Evolutionary conservation across 2,329 filamentous ascomycete species (phyloP).

Genomic region (Madurella mycetomatis): DNA sequence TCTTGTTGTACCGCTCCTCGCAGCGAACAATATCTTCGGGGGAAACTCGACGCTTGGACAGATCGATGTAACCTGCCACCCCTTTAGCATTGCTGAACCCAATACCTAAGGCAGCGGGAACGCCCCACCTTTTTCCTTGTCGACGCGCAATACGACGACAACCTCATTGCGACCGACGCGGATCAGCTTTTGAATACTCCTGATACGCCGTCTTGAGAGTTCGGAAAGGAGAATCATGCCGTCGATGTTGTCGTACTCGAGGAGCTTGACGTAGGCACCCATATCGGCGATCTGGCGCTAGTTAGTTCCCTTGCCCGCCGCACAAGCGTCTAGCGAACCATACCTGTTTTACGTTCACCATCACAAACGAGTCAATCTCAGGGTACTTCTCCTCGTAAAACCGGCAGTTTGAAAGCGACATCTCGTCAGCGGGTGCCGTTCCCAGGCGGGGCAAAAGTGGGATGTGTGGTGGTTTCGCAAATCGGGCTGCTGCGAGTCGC

Average conservation of each 20-base stretch:
- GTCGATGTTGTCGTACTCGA: slow-evolving; percentile 99
- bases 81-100: slow-evolving; percentile 22
- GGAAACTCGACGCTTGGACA: slow-evolving; percentile 96
- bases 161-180: slow-evolving; percentile 97
- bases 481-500: neutral
- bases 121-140: slow-evolving; percentile 88
- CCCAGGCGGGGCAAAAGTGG: slow-evolving; percentile 22
- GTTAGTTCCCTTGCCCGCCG: slow-evolving; percentile 8
- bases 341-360: slow-evolving; percentile 99
- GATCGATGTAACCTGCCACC: slow-evolving; percentile 82
- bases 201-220: slow-evolving; percentile 94
- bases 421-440: slow-evolving; percentile 29
- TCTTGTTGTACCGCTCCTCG: slow-evolving; percentile 99
- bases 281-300: slow-evolving; percentile 84
- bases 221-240: slow-evolving; percentile 99
- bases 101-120: slow-evolving; percentile 8
- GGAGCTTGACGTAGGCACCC: slow-evolving; percentile 98
- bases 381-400: slow-evolving; percentile 63
- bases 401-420: slow-evolving; percentile 38
- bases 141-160: slow-evolving; percentile 94
- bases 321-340: slow-evolving; percentile 23
- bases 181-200: slow-evolving; percentile 98
- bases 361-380: slow-evolving; percentile 99
- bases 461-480: slow-evolving; percentile 10
- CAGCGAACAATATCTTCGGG: slow-evolving; percentile 98